These are phyloP conservation scores for Diaporthe ampelina DNA, from an alignment of 2,329 filamentous ascomycete genomes.

Conservation along the genomic window DNA sequence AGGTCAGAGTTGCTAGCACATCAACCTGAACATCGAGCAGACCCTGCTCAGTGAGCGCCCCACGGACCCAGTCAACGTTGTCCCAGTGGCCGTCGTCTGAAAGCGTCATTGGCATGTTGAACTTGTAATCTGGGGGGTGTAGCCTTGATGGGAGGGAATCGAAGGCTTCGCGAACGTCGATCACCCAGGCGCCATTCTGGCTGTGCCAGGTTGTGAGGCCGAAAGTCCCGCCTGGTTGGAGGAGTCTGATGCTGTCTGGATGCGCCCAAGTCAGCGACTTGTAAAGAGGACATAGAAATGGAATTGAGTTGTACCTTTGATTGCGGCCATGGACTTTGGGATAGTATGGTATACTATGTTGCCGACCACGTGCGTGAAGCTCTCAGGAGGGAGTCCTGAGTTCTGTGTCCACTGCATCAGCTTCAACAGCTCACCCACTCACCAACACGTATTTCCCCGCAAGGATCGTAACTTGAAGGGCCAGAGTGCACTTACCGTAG, in stretches of 20 bases:
- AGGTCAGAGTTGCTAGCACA: constrained; percentile 47
- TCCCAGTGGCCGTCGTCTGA: constrained; percentile 57
- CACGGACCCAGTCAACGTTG: constrained; percentile 55
- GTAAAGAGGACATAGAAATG: not conserved
- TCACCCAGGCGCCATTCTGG: constrained; percentile 52
- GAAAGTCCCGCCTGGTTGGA: constrained; percentile 56
- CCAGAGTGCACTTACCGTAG: constrained; percentile 53
- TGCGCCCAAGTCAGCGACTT: not conserved
- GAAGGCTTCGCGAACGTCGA: constrained; percentile 56
- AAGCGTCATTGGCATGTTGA: constrained; percentile 54
- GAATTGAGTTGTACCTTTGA: constrained; percentile 44
- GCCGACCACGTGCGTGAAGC: constrained; percentile 47
- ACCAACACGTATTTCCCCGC: not conserved
- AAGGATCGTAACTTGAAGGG: not conserved
- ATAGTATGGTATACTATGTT: constrained; percentile 48
- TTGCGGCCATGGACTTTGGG: constrained; percentile 46
- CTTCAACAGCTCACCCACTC: not conserved
- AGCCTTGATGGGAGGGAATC: constrained; percentile 56
- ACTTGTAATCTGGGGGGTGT: constrained; percentile 49
- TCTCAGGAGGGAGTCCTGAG: constrained; percentile 42
- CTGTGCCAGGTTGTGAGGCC: constrained; percentile 55
- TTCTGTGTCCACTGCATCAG: constrained; percentile 42
- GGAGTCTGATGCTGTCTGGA: constrained; percentile 53
- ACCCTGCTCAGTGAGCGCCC: constrained; percentile 52
- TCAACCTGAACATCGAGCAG: constrained; percentile 56